Evolutionary conservation across 139 green algal species (phyloP).

Genomic region (Gonium pectorale): DNA sequence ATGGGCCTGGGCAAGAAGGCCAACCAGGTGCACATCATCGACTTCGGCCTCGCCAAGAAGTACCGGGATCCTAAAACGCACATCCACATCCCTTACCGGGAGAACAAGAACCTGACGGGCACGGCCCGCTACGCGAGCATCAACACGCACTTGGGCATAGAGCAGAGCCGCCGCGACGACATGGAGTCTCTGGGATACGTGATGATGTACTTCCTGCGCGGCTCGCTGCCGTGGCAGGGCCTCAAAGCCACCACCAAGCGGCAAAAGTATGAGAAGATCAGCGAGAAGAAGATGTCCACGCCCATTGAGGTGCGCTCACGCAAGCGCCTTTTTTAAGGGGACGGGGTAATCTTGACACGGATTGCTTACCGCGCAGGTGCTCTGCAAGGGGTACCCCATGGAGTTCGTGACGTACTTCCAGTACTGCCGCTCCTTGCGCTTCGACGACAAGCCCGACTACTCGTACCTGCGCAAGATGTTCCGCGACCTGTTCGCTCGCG

Average conservation of each 20-base stretch:
- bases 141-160: slow-evolving; percentile 99
- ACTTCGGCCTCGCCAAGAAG: slow-evolving; percentile 99
- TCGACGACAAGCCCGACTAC: slow-evolving; percentile 99
- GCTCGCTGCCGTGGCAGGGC: slow-evolving; percentile 96
- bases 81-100: slow-evolving; percentile 98
- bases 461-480: slow-evolving; percentile 98
- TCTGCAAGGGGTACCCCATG: slow-evolving; percentile 97
- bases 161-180: slow-evolving; percentile 97
- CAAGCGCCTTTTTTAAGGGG: background rate
- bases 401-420: slow-evolving; percentile 98
- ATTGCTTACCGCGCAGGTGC: slow-evolving; percentile 46
- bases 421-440: slow-evolving; percentile 92
- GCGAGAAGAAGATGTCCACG: slow-evolving; percentile 99
- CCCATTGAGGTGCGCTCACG: slow-evolving; percentile 88
- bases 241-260: slow-evolving; percentile 98
- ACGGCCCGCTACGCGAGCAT: slow-evolving; percentile 99
- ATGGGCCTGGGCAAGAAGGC: slow-evolving; percentile 95
- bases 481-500: slow-evolving; percentile 97
- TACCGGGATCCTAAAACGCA: slow-evolving; percentile 98
- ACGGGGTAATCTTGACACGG: background rate
- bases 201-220: slow-evolving; percentile 98
- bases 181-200: slow-evolving; percentile 93
- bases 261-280: slow-evolving; percentile 99
- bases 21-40: slow-evolving; percentile 99
- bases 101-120: slow-evolving; percentile 98